Percentiles rank a stretch among this genome's conserved stretches.
These are phyloP conservation scores for Ganoderma lingzhi DNA, from an alignment of 1,284 basidiomycete species.

Conservation along the genomic window DNA sequence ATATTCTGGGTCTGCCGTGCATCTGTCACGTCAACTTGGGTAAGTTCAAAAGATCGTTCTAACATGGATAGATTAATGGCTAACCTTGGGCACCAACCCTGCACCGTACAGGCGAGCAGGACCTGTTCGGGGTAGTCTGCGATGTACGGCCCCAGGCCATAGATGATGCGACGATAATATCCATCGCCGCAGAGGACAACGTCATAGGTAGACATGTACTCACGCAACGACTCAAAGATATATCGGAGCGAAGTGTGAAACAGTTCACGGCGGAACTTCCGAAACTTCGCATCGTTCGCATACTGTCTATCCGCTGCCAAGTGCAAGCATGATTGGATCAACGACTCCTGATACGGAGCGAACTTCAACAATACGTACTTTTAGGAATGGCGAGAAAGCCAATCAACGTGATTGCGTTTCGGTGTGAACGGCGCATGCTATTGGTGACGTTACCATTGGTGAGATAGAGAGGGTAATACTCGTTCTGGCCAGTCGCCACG, in stretches of 20 bases:
- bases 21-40: neutral
- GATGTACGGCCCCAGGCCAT: slow-evolving; percentile 27
- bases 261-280: slow-evolving; percentile 22
- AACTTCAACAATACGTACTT: slow-evolving; percentile 4
- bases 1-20: neutral
- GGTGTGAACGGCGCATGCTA: slow-evolving; percentile 27
- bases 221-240: slow-evolving; percentile 17
- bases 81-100: slow-evolving; percentile 20
- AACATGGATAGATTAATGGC: too few relatives aligned
- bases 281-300: slow-evolving; percentile 11
- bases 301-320: slow-evolving; percentile 2
- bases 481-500: slow-evolving; percentile 31
- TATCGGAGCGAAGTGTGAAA: slow-evolving; percentile 17
- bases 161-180: slow-evolving; percentile 23
- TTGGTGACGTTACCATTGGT: slow-evolving; percentile 32
- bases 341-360: too few relatives aligned
- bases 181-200: slow-evolving; percentile 20
- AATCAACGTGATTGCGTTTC: slow-evolving; percentile 15
- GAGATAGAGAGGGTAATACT: slow-evolving; percentile 35
- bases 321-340: too few relatives aligned
- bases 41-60: too few relatives aligned
- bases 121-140: too few relatives aligned
- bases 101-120: slow-evolving; percentile 12
- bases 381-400: slow-evolving; percentile 32
- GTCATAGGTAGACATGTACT: slow-evolving; percentile 16